These are phyloP conservation scores for Leucocoprinus leucothites DNA, from an alignment of 768 basidiomycete species.

Conservation along the genomic window DNA sequence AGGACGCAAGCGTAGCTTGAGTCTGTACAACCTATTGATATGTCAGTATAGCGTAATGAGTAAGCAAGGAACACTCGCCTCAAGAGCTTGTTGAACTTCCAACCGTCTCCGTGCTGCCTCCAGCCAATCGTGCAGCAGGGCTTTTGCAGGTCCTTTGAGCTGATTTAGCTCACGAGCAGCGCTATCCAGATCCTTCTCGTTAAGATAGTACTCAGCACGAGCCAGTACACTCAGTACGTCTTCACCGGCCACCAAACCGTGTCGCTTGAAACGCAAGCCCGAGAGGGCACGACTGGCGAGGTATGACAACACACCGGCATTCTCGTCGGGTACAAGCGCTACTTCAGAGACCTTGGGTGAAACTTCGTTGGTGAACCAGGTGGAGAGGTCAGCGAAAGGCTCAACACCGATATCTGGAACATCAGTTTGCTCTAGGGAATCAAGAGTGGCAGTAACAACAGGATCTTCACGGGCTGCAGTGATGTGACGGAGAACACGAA, in stretches of 20 bases:
- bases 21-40: constrained; percentile 67
- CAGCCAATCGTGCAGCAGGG: constrained; percentile 83
- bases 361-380: constrained; percentile 88
- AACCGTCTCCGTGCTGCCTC: constrained; percentile 82
- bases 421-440: constrained; percentile 65
- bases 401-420: constrained; percentile 82
- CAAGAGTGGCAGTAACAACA: constrained; percentile 62
- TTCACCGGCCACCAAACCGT: constrained; percentile 73
- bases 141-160: constrained; percentile 76
- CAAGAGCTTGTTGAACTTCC: constrained; percentile 89
- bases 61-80: constrained; percentile 43
- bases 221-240: constrained; percentile 88
- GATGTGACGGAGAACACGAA: constrained; percentile 77
- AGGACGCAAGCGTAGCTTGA: constrained; percentile 79
- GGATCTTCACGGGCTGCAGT: constrained; percentile 69
- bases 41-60: constrained; percentile 13
- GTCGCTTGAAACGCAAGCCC: constrained; percentile 73
- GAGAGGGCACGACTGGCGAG: constrained; percentile 79
- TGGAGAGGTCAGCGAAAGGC: constrained; percentile 82
- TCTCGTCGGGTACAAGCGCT: constrained; percentile 88
- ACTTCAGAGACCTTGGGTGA: constrained; percentile 82
- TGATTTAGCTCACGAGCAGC: constrained; percentile 92
- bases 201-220: constrained; percentile 84
- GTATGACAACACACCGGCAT: constrained; percentile 86
- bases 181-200: constrained; percentile 88